phyloP scores from a whole-genome alignment of 305 asterid genomes.

The Plantago lanceolata region DNA sequence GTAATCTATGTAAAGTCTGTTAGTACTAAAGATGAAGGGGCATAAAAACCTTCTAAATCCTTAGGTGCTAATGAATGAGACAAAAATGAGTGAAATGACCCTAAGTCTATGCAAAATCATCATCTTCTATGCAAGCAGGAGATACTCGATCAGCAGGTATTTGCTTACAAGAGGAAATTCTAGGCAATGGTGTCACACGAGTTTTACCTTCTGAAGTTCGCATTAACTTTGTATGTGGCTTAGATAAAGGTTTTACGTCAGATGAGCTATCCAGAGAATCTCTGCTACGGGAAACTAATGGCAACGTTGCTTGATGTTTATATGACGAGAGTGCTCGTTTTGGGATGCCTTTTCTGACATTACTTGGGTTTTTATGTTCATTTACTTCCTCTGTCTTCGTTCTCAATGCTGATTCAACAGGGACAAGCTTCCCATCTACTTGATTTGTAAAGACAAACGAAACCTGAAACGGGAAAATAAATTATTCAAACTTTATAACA shows the following conservation, averaged over 20 bases:
- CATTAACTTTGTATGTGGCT: slow-evolving; percentile 42
- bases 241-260: slow-evolving; percentile 40
- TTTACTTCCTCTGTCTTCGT: slow-evolving; percentile 30
- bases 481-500: slow-evolving; percentile 12
- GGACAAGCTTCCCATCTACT: slow-evolving; percentile 85
- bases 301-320: slow-evolving; percentile 32
- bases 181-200: slow-evolving; percentile 26
- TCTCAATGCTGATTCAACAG: slow-evolving; percentile 59
- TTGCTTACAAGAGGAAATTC: slow-evolving; percentile 33
- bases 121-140: slow-evolving; percentile 41
- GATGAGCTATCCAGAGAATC: slow-evolving; percentile 29
- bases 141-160: slow-evolving; percentile 43
- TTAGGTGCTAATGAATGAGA: slow-evolving; percentile 3
- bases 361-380: slow-evolving; percentile 31
- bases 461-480: slow-evolving; percentile 47
- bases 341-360: slow-evolving; percentile 33
- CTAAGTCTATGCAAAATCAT: slow-evolving; percentile 55
- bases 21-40: not conserved
- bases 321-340: slow-evolving; percentile 30
- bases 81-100: slow-evolving; percentile 8
- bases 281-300: slow-evolving; percentile 32
- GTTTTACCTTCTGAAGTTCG: slow-evolving; percentile 45
- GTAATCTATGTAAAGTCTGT: not conserved
- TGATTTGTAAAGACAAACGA: slow-evolving; percentile 92
- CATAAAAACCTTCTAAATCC: slow-evolving; percentile 4